Conservation (phyloP, 2,329 filamentous ascomycete genomes). For the Colletotrichum magnum region DNA sequence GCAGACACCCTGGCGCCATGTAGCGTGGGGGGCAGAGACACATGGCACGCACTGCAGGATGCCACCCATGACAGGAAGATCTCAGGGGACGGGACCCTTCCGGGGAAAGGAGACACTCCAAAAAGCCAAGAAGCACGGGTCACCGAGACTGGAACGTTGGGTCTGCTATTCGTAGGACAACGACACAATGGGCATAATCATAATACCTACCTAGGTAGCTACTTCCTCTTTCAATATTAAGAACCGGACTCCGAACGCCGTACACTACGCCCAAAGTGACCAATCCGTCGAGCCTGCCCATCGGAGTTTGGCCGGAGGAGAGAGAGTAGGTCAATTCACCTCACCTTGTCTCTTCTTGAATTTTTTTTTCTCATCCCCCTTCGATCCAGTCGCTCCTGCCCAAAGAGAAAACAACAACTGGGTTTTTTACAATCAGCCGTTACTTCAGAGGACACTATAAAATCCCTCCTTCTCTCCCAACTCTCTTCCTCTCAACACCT, state of each 20-base stretch:
- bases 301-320: slow-evolving; percentile 20
- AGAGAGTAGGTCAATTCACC: neutral
- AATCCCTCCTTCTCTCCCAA: neutral
- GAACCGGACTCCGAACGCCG: too few relatives aligned
- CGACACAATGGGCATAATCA: slow-evolving; percentile 3
- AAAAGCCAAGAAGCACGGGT: slow-evolving; percentile 2
- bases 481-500: slow-evolving; percentile 17
- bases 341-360: too few relatives aligned
- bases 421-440: neutral
- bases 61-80: neutral
- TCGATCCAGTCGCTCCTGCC: slow-evolving; percentile 21
- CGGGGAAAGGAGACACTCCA: slow-evolving; percentile 11
- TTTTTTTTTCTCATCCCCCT: slow-evolving; percentile 2
- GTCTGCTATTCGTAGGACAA: neutral
- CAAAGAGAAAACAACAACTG: neutral
- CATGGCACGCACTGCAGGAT: neutral
- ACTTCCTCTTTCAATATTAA: neutral
- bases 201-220: neutral
- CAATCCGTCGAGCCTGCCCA: slow-evolving; percentile 12
- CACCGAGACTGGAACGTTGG: slow-evolving; percentile 15
- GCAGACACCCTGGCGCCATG: slow-evolving; percentile 26
- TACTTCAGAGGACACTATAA: slow-evolving; percentile 26
- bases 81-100: slow-evolving; percentile 7
- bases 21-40: slow-evolving; percentile 25
- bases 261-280: slow-evolving; percentile 1